Evolutionary conservation across 768 basidiomycete genomes (phyloP), one percentile per base, ranked within the genome.

Genomic region (Rhodocollybia butyracea): DNA sequence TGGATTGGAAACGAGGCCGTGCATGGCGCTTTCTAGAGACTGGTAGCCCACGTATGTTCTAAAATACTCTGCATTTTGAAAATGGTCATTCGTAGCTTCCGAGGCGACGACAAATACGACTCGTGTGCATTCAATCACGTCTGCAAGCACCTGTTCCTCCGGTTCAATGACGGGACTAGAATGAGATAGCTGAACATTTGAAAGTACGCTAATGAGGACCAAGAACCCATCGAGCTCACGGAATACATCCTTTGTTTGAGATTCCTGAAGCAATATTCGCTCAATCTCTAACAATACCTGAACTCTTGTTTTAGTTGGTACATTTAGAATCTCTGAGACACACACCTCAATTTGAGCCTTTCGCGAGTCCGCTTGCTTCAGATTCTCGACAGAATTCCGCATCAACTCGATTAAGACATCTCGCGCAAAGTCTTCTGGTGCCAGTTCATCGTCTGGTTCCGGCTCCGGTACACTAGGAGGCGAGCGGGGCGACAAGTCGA

Each of bases 161-260:
- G 71, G 70, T 43, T 73, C 73, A 3, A 69, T 65, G 1, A 74
- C 66, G 2, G 70, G 62, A 8, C 58, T 64, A 19, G 67, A 60
- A 30, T 67, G 59, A 31, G 66, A 61, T 24, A 73, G 71, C 51
- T 77, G 67, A 0, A 88, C 68, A 0, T 81, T 82, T 1, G 89
- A 87, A 3, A 94, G 73, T 29, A 88, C 77, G 61, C 82, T 88
- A 70, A 91, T 83, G 30, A 91, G 71, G 10, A 83, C 79, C 19
- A 92, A 73, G 65, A 91, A 92, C 1, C 91, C 91, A 58, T 93
- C 91, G 63, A 88, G 73, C 63, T 91, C 88, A 4, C 91, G 77
- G 67, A 94, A 93, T 19, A 86, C 83, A 54, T 86, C 84, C 66
- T 86, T 88, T 11, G 88, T 88, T 40, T 67, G 72, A 2, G 75